These are phyloP conservation scores for Plasmopara viticola DNA, from an alignment of 352 stramenopile species.

Conservation along the genomic window DNA sequence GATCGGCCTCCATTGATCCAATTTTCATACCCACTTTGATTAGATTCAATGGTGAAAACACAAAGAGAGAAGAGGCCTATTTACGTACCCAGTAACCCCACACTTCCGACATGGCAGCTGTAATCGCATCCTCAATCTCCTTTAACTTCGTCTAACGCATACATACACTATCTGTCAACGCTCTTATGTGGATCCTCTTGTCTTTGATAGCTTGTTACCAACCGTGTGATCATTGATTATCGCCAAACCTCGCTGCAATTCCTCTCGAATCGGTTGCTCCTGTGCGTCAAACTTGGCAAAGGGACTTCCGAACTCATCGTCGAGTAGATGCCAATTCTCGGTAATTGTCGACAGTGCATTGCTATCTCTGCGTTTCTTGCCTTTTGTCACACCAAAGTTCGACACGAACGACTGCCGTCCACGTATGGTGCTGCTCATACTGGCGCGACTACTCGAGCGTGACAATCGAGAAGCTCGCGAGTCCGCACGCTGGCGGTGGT, in stretches of 20 bases:
- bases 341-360: conserved; percentile 79
- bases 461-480: conserved; percentile 62
- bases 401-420: conserved; percentile 68
- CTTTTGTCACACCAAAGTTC: conserved; percentile 67
- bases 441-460: conserved; percentile 37
- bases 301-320: conserved; percentile 72
- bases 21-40: background rate
- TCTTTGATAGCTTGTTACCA: conserved; percentile 2
- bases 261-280: conserved; percentile 78
- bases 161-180: background rate
- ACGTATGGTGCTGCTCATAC: conserved; percentile 24
- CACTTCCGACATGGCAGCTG: conserved; percentile 82
- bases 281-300: conserved; percentile 79
- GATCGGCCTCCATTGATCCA: conserved; percentile 51
- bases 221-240: conserved; percentile 87
- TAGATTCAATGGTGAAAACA: background rate
- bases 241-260: conserved; percentile 68
- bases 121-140: conserved; percentile 84
- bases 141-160: conserved; percentile 68
- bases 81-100: conserved; percentile 81
- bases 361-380: conserved; percentile 54
- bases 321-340: conserved; percentile 79
- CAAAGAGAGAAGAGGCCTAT: background rate
- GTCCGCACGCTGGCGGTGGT: conserved; percentile 49
- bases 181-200: background rate